Conservation (phyloP, 345 rosid genomes). For the Citropsis articulata region DNA sequence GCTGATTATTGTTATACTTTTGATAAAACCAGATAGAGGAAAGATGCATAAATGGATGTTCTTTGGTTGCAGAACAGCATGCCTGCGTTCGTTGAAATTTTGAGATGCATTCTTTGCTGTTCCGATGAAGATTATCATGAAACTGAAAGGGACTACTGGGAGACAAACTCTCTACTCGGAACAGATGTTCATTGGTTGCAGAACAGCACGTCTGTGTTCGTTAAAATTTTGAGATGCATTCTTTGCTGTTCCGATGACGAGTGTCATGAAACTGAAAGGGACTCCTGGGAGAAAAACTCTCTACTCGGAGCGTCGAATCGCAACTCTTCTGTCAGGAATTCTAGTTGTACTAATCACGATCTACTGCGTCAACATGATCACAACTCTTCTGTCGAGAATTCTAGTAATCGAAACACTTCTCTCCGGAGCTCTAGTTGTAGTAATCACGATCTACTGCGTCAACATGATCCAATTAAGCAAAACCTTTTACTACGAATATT, state of each 20-base stretch:
- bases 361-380: not conserved
- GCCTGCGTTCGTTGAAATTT: conserved; percentile 20
- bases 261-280: no score
- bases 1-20: not conserved
- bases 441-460: not conserved
- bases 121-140: not conserved
- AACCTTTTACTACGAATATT: not conserved
- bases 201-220: no score
- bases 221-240: no score
- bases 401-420: not conserved
- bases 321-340: not conserved
- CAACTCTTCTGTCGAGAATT: no score
- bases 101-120: conserved; percentile 25
- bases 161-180: not conserved
- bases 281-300: not conserved
- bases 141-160: not conserved
- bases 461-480: not conserved
- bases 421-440: not conserved
- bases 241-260: no score
- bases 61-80: conserved; percentile 6
- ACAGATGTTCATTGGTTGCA: no score
- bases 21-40: not conserved
- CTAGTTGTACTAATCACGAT: not conserved
- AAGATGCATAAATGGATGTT: not conserved
- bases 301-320: not conserved